Evolutionary conservation across 2,329 filamentous ascomycete species (phyloP), one percentile per base, ranked within the genome.

Genomic region (Ploettnerulaceae sp.): DNA sequence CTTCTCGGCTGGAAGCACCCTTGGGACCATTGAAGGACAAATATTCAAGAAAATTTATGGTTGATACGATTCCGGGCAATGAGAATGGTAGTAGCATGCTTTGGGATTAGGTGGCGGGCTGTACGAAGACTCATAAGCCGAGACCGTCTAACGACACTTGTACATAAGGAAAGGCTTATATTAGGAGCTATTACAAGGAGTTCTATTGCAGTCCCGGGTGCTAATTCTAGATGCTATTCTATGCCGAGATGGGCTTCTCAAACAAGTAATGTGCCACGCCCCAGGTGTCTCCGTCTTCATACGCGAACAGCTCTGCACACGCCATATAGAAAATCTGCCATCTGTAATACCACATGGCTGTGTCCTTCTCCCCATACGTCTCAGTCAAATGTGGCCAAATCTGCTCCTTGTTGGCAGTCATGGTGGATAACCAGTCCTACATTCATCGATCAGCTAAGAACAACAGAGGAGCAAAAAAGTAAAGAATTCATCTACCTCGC

Each of bases 1-100:
- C 73, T 97, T 55, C 67, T 98, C 61, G 93, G 93, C 67, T 89
- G 82, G 85, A 96, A 89, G 74, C 93, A 97, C 70, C 93, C 89
- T 57, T 96, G 89, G 89, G 90, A 96, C 60, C 89, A 95, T 71
- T 95, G 74, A 77, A 69, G 11, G 29, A 43, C 12, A 14, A 12
- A 28, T 3, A 24, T n/a, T 26, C 11, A 5, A 39, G 15, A 14
- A 15, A n/a, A 35, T 8, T 15, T 17, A 22, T 22, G 32, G 17
- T 5, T 8, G 8, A 9, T 39, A n/a, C 7, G 24, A 6, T 3
- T n/a, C 29, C 21, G 24, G 20, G 36, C 22, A 20, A 7, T 28
- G n/a, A n/a, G n/a, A n/a, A n/a, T 7, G 36, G 24, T 20, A 7
- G 18, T 31, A 14, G 28, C 11, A n/a, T 12, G n/a, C 17, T 15